Base-by-base conservation (phyloP, 768 basidiomycete genomes). In the Boletales sp. region DNA sequence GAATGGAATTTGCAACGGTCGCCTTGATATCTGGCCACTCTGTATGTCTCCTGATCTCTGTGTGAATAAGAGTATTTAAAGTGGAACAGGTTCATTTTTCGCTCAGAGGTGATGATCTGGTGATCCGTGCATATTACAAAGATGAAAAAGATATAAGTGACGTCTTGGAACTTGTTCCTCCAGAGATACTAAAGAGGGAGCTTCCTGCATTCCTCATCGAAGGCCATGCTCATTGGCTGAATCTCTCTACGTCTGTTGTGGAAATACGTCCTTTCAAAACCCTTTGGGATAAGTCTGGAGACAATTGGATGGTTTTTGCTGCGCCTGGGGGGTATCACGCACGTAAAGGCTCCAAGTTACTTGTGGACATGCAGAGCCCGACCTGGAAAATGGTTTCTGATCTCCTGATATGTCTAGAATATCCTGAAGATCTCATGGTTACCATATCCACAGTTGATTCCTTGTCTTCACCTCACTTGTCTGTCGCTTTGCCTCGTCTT, bases 201-300 rank as follows among this genome's bases (percentile, higher is more conserved):
- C 43, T 67, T 13, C 64, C 65, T 1, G 19, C 11, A 1, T 30
- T 38, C 5, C 43, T 65, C 9, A 46, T 65, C 9, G 28, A 50
- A 1, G 49, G 31, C 9, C 56, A 55, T 21, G 51, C 43, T 35
- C 64, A 63, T 41, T 65, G 61, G 63, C 49, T 62, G 28, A 52
- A 63, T 35, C 36, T 61, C 1, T 12, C 37, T 10, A 55, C 45
- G 0, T 19, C 18, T 4, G 13, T n/a, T 19, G 14, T 33, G 30
- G 11, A 48, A 36, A 45, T 8, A 28, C 48, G 10, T 56, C 50
- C 46, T 64, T 3, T 12, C 56, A 38, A 28, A 28, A 28, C 6
- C 28, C 46, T 4, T 45, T 34, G 44, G 44, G 37, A 25, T 15
- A 45, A 9, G 35, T 35, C 21, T 37, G n/a, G 8, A 28, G 25